A percentile compares a stretch with the other conserved stretches of the same genome.
Conservation (phyloP, 2,329 filamentous ascomycete species). For the Colletotrichum eremochloae region DNA sequence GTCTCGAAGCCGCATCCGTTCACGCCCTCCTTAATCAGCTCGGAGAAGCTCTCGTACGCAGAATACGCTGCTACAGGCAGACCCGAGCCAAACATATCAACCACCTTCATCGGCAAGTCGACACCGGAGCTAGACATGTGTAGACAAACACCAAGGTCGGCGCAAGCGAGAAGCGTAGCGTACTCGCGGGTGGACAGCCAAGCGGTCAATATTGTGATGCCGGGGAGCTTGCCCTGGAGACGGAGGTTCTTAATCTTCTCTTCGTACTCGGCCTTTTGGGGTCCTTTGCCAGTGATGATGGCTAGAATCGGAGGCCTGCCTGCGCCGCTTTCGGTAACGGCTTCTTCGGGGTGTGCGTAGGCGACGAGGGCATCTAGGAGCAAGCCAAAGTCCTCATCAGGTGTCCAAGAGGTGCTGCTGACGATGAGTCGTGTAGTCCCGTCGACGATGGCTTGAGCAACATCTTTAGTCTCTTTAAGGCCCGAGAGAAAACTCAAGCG, state of each 20-base stretch:
- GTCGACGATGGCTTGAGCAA: slow-evolving; percentile 70
- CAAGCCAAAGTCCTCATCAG: slow-evolving; percentile 94
- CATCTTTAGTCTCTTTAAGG: slow-evolving; percentile 73
- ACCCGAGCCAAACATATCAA: slow-evolving; percentile 98
- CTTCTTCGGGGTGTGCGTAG: slow-evolving; percentile 69
- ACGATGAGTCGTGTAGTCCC: slow-evolving; percentile 79
- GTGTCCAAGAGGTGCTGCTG: slow-evolving; percentile 96
- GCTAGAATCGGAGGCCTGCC: slow-evolving; percentile 72
- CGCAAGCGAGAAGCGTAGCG: slow-evolving; percentile 83
- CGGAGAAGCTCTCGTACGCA: slow-evolving; percentile 87
- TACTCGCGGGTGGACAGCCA: slow-evolving; percentile 91
- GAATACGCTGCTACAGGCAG: slow-evolving; percentile 91
- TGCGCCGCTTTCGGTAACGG: slow-evolving; percentile 52
- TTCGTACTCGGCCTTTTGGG: slow-evolving; percentile 83
- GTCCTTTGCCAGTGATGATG: slow-evolving; percentile 95
- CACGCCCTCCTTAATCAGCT: slow-evolving; percentile 87
- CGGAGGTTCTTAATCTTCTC: slow-evolving; percentile 73
- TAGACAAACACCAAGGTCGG: slow-evolving; percentile 90
- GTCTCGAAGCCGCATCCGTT: slow-evolving; percentile 90
- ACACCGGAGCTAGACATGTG: slow-evolving; percentile 96
- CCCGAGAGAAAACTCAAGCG: slow-evolving; percentile 71
- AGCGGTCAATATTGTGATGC: slow-evolving; percentile 81
- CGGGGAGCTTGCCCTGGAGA: slow-evolving; percentile 72
- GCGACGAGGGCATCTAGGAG: slow-evolving; percentile 84
- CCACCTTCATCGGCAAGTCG: slow-evolving; percentile 98